Percentiles rank a stretch among this genome's conserved stretches.
Evolutionary conservation across 345 rosid species (phyloP).

Genomic region (Raphanus sativus): DNA sequence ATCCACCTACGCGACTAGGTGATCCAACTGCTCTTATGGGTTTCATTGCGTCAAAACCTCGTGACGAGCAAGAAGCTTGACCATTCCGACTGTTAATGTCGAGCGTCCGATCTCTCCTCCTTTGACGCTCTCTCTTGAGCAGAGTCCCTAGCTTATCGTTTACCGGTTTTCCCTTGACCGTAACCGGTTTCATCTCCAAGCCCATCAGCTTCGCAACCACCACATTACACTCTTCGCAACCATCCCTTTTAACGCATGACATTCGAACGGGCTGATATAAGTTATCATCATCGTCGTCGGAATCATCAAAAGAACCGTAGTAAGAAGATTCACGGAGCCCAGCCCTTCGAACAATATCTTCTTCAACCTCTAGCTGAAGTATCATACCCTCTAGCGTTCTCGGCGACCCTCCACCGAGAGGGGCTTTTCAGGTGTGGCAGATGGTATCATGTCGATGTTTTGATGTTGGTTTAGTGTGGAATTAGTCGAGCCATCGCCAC

Average conservation of each 20-base stretch:
- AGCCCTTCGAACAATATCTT: too few species aligned
- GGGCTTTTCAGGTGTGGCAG: too few species aligned
- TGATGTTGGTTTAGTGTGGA: too few species aligned
- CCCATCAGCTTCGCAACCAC: slow-evolving; percentile 93
- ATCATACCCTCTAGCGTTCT: too few species aligned
- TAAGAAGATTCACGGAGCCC: too few species aligned
- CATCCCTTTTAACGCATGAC: not conserved
- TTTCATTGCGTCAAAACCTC: slow-evolving; percentile 42
- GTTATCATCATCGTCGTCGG: too few species aligned
- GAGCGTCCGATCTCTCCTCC: slow-evolving; percentile 50
- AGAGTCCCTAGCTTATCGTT: slow-evolving; percentile 37
- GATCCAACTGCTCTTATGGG: slow-evolving; percentile 34
- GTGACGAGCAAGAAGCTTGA: slow-evolving; percentile 40
- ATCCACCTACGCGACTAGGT: slow-evolving; percentile 18
- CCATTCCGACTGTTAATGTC: slow-evolving; percentile 20
- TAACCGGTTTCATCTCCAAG: slow-evolving; percentile 74
- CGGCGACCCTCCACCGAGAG: too few species aligned
- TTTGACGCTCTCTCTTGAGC: slow-evolving; percentile 50
- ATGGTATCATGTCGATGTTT: too few species aligned
- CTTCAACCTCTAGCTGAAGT: too few species aligned
- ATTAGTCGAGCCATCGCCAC: too few species aligned
- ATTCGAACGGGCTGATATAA: too few species aligned
- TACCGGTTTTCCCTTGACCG: slow-evolving; percentile 32
- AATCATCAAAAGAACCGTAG: too few species aligned
- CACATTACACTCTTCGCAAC: slow-evolving; percentile 67